Percentiles rank a stretch among this genome's conserved stretches.
Evolutionary conservation across 139 green algal species (phyloP).

Genomic region (Chlorokybus atmophyticus): DNA sequence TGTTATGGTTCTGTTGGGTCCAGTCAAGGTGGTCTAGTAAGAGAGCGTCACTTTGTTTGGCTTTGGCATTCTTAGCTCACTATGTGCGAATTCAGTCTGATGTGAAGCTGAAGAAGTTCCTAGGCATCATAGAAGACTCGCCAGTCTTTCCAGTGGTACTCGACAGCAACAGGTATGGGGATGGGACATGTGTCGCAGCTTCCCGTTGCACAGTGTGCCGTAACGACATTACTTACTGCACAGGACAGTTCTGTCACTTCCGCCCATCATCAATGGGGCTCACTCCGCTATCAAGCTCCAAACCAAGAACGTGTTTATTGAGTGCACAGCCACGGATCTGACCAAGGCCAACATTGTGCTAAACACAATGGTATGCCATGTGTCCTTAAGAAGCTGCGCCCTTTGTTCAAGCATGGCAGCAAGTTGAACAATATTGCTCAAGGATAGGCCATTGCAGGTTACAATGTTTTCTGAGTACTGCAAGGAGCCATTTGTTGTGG

Average conservation of each 20-base stretch:
- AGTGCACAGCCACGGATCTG: conserved; percentile 95
- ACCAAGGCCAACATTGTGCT: conserved; percentile 88
- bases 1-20: no score
- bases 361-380: conserved; percentile 52
- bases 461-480: conserved; percentile 95
- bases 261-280: conserved; percentile 96
- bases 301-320: conserved; percentile 92
- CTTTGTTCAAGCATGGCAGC: no score
- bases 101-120: conserved; percentile 87
- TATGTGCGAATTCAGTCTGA: conserved; percentile 14
- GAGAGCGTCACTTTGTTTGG: no score
- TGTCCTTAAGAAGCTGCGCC: no score
- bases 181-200: no score
- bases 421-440: not conserved
- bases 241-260: conserved; percentile 80
- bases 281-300: conserved; percentile 76
- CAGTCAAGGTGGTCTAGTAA: no score
- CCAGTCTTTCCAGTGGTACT: conserved; percentile 91
- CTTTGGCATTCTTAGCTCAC: no score
- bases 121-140: conserved; percentile 85
- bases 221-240: conserved; percentile 31
- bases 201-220: no score
- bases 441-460: conserved; percentile 11
- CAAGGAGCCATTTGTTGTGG: conserved; percentile 64
- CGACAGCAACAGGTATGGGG: conserved; percentile 50